Evolutionary conservation across 1,139 yeast species (phyloP), one percentile per base, ranked within the genome.

Genomic region (Debaryomyces nepalensis): DNA sequence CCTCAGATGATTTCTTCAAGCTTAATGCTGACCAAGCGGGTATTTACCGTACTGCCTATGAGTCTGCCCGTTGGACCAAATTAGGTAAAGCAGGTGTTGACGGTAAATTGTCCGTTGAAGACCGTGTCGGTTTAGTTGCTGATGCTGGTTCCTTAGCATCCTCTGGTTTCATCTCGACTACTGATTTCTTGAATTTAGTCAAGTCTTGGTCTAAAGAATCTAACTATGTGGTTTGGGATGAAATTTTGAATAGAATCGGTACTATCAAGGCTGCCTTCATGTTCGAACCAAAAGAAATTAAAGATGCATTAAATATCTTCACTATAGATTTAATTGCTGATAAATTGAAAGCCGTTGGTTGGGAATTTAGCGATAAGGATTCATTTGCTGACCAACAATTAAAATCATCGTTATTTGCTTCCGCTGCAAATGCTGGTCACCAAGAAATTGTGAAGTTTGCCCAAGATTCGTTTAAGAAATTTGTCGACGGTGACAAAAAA

Each of bases 11-110:
- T 53, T 87, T 86, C 65, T 84, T 77, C 68, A 88, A 89, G 70
- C 68, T 88, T 52, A 89, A 89, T 57, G 88, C 87, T 42, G 86
- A 87, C 54, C 95, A 85, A 64, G 77, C 87, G 38, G 95, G 96
- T 59, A 78, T 89, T 45, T 89, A 82, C 71, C 81, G 96, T 59
- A 86, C 95, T 37, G 78, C 86, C 23, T 89, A 90, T 65, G 73
- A 87, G 9, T 75, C 84, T 27, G 82, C 79, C 43, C 85, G 96
- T 63, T 81, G 95, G 82, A 63, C 72, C 40, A 83, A 82, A 64
- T 77, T 89, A 52, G 89, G 93, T 44, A 64, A 76, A 52, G 89
- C 88, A 40, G 90, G 89, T 45, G 70, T 70, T 29, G 72, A 73
- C 14, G 87, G 88, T 22, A 70, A 79, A 51, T 75, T 88, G 51